Conservation (phyloP, 345 rosid genomes). For the Nephelium lappaceum region DNA sequence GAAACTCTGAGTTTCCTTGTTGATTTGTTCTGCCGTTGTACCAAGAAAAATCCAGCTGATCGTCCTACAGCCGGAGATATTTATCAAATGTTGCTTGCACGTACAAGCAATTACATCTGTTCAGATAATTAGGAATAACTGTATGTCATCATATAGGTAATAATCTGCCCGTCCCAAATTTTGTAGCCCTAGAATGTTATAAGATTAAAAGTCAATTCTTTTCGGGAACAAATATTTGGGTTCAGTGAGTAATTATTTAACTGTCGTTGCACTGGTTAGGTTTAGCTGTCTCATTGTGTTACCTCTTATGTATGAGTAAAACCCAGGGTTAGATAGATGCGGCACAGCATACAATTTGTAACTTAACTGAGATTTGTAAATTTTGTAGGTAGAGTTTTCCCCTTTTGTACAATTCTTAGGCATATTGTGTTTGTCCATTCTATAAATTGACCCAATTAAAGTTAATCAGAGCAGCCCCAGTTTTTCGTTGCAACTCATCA, state of each 20-base stretch:
- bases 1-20: constrained; percentile 68
- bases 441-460: background rate
- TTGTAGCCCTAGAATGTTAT: constrained; percentile 35
- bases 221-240: constrained; percentile 26
- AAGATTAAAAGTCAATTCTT: constrained; percentile 10
- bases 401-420: background rate
- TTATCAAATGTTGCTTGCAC: constrained; percentile 46
- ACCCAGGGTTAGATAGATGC: background rate
- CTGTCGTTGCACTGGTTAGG: constrained; percentile 12
- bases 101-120: constrained; percentile 25
- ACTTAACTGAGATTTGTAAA: constrained; percentile 26
- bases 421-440: background rate
- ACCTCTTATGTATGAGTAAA: background rate
- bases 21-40: constrained; percentile 66
- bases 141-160: constrained; percentile 15
- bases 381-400: constrained; percentile 13
- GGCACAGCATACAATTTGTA: background rate
- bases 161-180: constrained; percentile 12
- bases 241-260: background rate
- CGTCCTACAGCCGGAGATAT: constrained; percentile 70
- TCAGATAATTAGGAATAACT: constrained; percentile 22
- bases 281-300: constrained; percentile 2
- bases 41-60: constrained; percentile 62
- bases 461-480: background rate
- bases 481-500: background rate